A percentile compares a stretch with the other conserved stretches of the same genome.
Evolutionary conservation across 805 yeast species (phyloP).

Genomic region (Blastobotrys americana): DNA sequence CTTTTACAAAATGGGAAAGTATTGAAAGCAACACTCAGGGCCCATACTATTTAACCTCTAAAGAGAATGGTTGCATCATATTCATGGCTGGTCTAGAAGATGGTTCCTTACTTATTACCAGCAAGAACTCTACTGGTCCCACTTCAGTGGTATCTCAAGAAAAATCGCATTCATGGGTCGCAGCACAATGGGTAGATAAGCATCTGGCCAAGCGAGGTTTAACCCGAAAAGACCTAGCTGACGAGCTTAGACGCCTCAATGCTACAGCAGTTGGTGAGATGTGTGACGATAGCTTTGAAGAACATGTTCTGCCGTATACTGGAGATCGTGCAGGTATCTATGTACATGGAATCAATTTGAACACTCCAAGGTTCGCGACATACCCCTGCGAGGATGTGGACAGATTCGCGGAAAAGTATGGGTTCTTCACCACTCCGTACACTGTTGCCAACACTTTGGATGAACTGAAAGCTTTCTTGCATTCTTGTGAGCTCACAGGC

Average conservation of each 20-base stretch:
- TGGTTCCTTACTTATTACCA: constrained; percentile 78
- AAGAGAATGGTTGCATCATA: constrained; percentile 91
- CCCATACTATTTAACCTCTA: constrained; percentile 73
- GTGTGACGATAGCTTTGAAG: constrained; percentile 91
- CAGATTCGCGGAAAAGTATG: constrained; percentile 57
- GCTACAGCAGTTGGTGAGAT: constrained; percentile 86
- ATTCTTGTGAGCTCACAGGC: constrained; percentile 57
- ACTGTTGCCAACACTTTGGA: constrained; percentile 35
- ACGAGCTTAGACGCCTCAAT: constrained; percentile 41
- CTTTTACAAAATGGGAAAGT: constrained; percentile 42
- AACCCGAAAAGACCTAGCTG: constrained; percentile 47
- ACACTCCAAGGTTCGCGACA: constrained; percentile 57
- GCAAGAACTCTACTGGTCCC: constrained; percentile 82
- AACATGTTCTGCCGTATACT: constrained; percentile 76
- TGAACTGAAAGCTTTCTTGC: constrained; percentile 45
- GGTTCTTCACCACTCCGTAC: constrained; percentile 57
- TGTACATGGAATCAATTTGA: constrained; percentile 79
- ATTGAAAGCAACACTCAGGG: constrained; percentile 50
- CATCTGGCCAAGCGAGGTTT: constrained; percentile 44
- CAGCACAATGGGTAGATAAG: constrained; percentile 47
- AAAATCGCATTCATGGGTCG: constrained; percentile 70
- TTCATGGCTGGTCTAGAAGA: constrained; percentile 69
- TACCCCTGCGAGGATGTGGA: constrained; percentile 53
- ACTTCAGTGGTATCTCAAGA: constrained; percentile 32
- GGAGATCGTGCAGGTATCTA: constrained; percentile 71